These are phyloP conservation scores for Calocera cornea DNA, from an alignment of 768 basidiomycete species.

Conservation along the genomic window DNA sequence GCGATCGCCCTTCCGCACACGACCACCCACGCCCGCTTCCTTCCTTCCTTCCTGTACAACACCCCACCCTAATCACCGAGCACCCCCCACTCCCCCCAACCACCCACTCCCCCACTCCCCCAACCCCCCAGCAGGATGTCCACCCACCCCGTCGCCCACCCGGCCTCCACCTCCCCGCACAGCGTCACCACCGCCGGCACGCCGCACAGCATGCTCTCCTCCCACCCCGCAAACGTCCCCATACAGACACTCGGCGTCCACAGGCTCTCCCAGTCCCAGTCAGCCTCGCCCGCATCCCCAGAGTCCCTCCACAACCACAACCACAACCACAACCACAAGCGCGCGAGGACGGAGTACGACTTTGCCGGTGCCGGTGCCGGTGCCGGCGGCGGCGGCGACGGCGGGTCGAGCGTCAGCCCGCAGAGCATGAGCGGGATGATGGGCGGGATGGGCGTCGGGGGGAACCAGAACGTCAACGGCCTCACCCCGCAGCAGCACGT, in stretches of 20 bases:
- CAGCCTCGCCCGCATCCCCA: background rate
- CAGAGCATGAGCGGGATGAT: background rate
- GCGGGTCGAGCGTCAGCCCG: background rate
- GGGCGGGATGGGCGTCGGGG: too few relatives aligned
- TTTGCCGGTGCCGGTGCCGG: background rate
- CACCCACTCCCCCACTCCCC: background rate
- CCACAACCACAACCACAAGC: background rate
- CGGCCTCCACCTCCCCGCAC: background rate
- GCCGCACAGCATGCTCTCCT: background rate
- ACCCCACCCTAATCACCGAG: too few relatives aligned
- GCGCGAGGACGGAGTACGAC: background rate
- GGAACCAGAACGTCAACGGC: background rate
- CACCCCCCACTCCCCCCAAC: too few relatives aligned
- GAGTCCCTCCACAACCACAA: background rate
- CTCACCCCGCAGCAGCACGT: background rate
- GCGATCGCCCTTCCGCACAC: too few relatives aligned
- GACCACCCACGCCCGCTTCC: too few relatives aligned
- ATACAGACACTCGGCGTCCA: conserved; percentile 1
- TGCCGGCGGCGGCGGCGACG: background rate
- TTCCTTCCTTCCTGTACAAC: too few relatives aligned
- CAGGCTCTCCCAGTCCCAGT: background rate
- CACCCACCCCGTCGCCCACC: background rate
- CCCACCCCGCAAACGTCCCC: background rate
- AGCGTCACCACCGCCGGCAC: background rate
- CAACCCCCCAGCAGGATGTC: background rate